Evolutionary conservation across 805 yeast genomes (phyloP), one percentile per base, ranked within the genome.

Genomic region (Scheffersomyces spartinae): DNA sequence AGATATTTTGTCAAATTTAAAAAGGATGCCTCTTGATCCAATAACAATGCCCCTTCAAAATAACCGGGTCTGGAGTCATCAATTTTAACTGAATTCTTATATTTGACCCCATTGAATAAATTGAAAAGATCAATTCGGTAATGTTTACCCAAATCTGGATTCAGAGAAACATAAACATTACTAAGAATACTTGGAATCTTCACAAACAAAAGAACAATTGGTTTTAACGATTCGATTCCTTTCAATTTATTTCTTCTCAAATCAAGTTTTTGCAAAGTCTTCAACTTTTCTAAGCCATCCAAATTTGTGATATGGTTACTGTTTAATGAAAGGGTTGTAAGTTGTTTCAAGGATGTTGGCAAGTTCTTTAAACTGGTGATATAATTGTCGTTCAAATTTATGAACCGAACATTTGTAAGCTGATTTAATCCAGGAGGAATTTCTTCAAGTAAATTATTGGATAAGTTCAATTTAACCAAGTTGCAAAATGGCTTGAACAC

Each of bases 61-160:
- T 71, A 68, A 1, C 78, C 77, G 1, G 79, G 78, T 27, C 65
- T 45, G 3, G 76, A 68, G 22, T 74, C 77, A 41, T 71, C 78
- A 19, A 71, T 64, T 35, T 65, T 66, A 31, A 71, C 40, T 6
- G 40, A 40, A 34, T 68, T 68, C 13, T 54, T 52, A 31, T 61
- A 62, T 29, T 55, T 60, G 20, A 67, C 63, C 6, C 75, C 76
- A 39, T 70, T 70, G 35, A 68, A 54, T 26, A 71, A 43, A 42
- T 72, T 71, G 47, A 71, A 71, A 9, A 71, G 40, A 23, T 72
- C 76, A 10, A 61, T 57, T 31, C 79, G 43, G 35, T 65, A 70
- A 11, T 36, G 64, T 54, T 49, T 71, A 26, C 58, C 63, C 27
- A 61, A 43, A 19, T 40, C 39, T 13, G 17, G 28, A 37, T 26